Base-by-base conservation (phyloP, 345 rosid genomes). In the Passiflora organensis region DNA sequence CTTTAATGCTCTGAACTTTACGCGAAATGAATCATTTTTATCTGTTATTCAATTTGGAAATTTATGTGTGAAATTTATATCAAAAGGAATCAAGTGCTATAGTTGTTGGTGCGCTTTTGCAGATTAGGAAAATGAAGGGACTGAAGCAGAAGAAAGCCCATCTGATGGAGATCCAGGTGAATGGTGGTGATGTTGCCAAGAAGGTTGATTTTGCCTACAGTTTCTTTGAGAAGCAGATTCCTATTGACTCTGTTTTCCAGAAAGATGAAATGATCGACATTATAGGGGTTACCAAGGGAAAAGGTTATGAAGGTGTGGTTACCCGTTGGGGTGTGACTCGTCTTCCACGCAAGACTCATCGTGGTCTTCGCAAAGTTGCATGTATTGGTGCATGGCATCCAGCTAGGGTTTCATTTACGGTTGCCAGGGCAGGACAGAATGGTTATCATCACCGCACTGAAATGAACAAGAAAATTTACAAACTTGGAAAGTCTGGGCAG, bases 311-410 rank as follows among this genome's bases (percentile, higher is more conserved):
- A 66, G 95, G 95, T 74, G 95, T 87, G 62, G 91, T 87, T 10
- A 84, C 96, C 19, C 93, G 96, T 41, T 87, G 96, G 93, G 96
- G 96, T 56, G 96, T 85, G 37, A 87, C 96, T 11, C 87, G 93
- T 19, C 87, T 87, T 43, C 96, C 96, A 13, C 82, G 96, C 17
- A 88, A 88, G 78, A 88, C 96, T 44, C 96, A 88, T 66, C 72
- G 96, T 23, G 96, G 96, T 76, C 83, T 88, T 11, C 91, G 94
- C 46, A 88, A 88, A 82, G 96, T 88, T 25, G 96, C 96, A 58
- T 88, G 96, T 80, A 88, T 88, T 6, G 96, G 96, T 32, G 93
- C 96, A 17, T 88, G 96, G 96, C 96, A 88, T 79, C 96, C 96
- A 45, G 94, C 94, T 12, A 82, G 96, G 65, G 96, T 88, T n/a